A percentile compares a stretch with the other conserved stretches of the same genome.
Conservation (phyloP, 2,329 filamentous ascomycete species). For the Claviceps citrina region DNA sequence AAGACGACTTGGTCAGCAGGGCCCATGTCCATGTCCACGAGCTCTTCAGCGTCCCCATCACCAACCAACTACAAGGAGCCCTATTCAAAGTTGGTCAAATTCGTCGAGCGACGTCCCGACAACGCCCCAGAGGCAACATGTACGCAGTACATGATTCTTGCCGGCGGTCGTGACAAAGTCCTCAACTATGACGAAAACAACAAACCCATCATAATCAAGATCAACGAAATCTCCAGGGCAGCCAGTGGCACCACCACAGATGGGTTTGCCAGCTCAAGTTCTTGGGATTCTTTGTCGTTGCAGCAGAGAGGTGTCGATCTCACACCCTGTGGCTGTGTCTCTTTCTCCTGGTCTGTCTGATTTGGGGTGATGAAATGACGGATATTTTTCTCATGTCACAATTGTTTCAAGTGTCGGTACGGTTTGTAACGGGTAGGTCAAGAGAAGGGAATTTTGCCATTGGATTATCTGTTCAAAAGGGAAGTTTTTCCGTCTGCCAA, state of each 20-base stretch:
- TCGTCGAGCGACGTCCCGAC: conserved; percentile 35
- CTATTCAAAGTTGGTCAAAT: conserved; percentile 39
- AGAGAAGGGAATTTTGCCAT: too few species aligned
- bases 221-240: conserved; percentile 22
- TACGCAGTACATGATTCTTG: conserved; percentile 30
- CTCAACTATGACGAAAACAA: conserved; percentile 20
- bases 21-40: not conserved
- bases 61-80: conserved; percentile 13
- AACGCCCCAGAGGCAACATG: conserved; percentile 25
- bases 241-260: not conserved
- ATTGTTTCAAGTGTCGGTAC: too few species aligned
- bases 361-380: too few species aligned
- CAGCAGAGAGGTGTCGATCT: conserved; percentile 3
- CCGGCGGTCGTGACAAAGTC: conserved; percentile 21
- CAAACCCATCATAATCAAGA: conserved; percentile 26
- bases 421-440: too few species aligned
- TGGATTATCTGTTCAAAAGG: too few species aligned
- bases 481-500: not conserved
- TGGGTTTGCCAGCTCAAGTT: conserved; percentile 3
- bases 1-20: conserved; percentile 5
- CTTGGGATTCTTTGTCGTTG: conserved; percentile 1
- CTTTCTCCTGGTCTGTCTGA: conserved; percentile 5
- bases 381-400: too few species aligned
- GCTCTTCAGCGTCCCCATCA: not conserved
- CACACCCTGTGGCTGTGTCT: conserved; percentile 5